Base-by-base conservation (phyloP, 345 rosid species). In the Durio zibethinus region DNA sequence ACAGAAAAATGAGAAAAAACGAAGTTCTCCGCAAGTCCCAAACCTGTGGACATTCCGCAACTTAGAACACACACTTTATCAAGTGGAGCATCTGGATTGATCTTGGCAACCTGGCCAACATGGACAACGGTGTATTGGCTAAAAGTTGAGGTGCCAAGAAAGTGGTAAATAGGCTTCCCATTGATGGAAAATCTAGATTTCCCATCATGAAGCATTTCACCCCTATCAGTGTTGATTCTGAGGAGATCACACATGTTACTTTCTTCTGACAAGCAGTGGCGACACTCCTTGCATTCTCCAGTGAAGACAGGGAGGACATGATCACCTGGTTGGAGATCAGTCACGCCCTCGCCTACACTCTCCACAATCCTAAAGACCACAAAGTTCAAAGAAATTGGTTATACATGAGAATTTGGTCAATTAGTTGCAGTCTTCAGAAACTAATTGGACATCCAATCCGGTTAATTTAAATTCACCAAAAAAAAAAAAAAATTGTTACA, bases 171-270 rank as follows among this genome's bases (percentile, higher is more conserved):
- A 1, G 97, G 95, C 79, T 90, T 82, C 59, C 97, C 97, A 0
- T 86, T 80, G 60, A 87, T 85, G 8, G 97, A 87, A 83, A 92
- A 92, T 78, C 95, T 87, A 0, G 97, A 68, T 62, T 87, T 61
- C 21, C 97, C 97, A 52, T 92, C 97, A 75, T 73, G 76, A 36
- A 92, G 80, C 97, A 90, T 90, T 40, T 60, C 89, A 25, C 84
- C 95, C 70, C 97, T 73, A 6, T 90, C 97, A 1, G 93, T 89
- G 45, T 92, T 92, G 84, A 92, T 90, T 75, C 97, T 78, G 36
- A 92, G 92, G 63, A 92, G 95, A 78, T 89, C 92, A 78, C 97
- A 92, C 97, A 92, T 84, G 85, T 92, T 92, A 75, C 95, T 90
- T 48, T 90, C 95, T 77, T 92, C 95, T 0, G 95, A 89, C 54